These are phyloP conservation scores for Ophiostoma quercus DNA, from an alignment of 2,329 filamentous ascomycete genomes.

Conservation along the genomic window DNA sequence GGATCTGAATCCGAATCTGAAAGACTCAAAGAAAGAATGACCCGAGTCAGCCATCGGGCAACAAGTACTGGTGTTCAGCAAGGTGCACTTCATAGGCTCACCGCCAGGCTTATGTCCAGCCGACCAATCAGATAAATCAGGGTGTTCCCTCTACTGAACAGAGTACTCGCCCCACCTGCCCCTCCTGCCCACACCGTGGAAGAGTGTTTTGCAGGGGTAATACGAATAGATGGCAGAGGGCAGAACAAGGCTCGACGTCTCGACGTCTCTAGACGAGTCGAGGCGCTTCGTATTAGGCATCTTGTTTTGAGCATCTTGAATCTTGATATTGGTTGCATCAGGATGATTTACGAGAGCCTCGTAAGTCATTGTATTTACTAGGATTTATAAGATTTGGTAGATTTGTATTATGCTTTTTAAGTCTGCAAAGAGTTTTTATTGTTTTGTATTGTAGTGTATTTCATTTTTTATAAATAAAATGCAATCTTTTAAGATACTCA, in stretches of 20 bases:
- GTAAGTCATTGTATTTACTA: too few species aligned
- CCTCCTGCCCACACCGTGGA: not conserved
- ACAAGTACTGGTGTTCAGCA: not conserved
- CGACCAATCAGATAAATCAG: not conserved
- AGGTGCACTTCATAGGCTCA: conserved; percentile 2
- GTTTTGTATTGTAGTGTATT: too few species aligned
- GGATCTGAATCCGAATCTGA: not conserved
- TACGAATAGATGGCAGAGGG: not conserved
- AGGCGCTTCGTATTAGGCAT: not conserved
- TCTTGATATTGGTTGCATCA: not conserved
- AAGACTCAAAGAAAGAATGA: not conserved
- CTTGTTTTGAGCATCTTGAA: not conserved
- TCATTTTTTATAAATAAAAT: too few species aligned
- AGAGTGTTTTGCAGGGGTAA: conserved; percentile 1
- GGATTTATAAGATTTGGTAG: too few species aligned
- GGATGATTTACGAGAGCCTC: too few species aligned
- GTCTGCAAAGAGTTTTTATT: too few species aligned
- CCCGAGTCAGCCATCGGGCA: not conserved
- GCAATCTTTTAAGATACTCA: too few species aligned
- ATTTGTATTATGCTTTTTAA: too few species aligned
- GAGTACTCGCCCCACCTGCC: not conserved
- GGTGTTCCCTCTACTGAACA: too few species aligned
- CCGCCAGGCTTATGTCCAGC: not conserved
- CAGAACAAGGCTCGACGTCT: not conserved
- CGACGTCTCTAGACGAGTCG: not conserved